phyloP scores from a whole-genome alignment of 2,329 filamentous ascomycete genomes.

The Penicillium sp. region DNA sequence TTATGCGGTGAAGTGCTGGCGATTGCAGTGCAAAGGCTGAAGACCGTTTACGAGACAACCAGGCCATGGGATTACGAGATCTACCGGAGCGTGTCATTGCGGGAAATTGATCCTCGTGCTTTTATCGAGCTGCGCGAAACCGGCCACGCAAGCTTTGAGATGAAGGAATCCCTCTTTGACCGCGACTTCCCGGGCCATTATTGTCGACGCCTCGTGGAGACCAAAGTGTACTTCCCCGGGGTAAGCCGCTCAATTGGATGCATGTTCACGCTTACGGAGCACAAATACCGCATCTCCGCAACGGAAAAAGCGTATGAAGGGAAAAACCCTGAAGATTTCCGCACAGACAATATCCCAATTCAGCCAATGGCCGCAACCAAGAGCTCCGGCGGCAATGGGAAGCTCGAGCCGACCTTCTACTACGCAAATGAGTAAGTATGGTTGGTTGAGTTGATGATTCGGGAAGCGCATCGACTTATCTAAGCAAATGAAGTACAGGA shows the following conservation, averaged over 20 bases:
- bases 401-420: not conserved
- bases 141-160: not conserved
- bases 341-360: not conserved
- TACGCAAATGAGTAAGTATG: not conserved
- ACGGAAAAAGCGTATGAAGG: not conserved
- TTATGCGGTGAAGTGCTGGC: not conserved
- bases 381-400: not conserved
- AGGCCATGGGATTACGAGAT: not conserved
- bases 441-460: too few relatives aligned
- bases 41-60: not conserved
- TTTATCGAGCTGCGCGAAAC: not conserved
- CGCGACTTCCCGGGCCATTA: conserved; percentile 12
- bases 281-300: conserved; percentile 3
- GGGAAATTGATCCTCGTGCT: not conserved
- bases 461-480: too few relatives aligned
- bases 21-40: not conserved
- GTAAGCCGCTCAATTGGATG: not conserved
- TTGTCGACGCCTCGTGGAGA: not conserved
- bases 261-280: not conserved
- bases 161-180: conserved; percentile 5
- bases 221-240: not conserved
- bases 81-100: not conserved
- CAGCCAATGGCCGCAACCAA: not conserved
- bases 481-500: too few relatives aligned
- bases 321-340: not conserved